Evolutionary conservation across 495 filamentous ascomycete genomes (phyloP), one percentile per base, ranked within the genome.

Genomic region (Aspergillus leporis): DNA sequence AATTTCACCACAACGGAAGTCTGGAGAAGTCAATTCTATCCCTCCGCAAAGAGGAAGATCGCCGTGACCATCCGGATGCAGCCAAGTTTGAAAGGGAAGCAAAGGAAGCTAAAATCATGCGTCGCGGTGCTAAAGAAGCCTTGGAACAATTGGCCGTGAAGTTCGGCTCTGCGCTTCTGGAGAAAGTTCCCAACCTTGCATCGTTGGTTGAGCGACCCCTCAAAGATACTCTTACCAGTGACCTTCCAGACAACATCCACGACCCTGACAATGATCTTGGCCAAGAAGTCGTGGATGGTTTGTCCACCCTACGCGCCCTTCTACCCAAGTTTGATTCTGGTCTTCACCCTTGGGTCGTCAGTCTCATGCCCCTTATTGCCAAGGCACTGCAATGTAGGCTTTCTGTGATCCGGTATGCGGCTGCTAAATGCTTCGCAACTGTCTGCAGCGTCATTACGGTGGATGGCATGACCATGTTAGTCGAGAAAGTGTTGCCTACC

Each of bases 341-440:
- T 28, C 78, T 98, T 5, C 80, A 93, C 72, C 73, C 82, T 7
- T 93, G 92, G 74, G 85, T 98, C 31, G 81, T 92, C 66, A 79
- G 82, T 28, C 82, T 97, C 55, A 84, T 97, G 70, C 93, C 94
- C n/a, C 79, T 91, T 47, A 83, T 98, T 51, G 87, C 89, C 68
- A 92, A 88, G 69, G 92, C 89, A 3, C 79, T 98, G 14, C 91
- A 90, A 62, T 96, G 90, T 10, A 81, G 87, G 60, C 80, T 97
- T 9, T 93, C 93, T 12, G 89, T 98, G 0, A 90, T 98, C 71
- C 85, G 94, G 46, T 98, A 98, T 71, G 92, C 93, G 66, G 94
- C 94, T 32, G 95, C 94, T 10, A 98, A 98, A 71, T 98, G 95
- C 70, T 86, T 98, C 70, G 94, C 95, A 9, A 98, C 93, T 9